Conservation (phyloP, 108 stramenopile genomes). For the Nitzschia sp. region DNA sequence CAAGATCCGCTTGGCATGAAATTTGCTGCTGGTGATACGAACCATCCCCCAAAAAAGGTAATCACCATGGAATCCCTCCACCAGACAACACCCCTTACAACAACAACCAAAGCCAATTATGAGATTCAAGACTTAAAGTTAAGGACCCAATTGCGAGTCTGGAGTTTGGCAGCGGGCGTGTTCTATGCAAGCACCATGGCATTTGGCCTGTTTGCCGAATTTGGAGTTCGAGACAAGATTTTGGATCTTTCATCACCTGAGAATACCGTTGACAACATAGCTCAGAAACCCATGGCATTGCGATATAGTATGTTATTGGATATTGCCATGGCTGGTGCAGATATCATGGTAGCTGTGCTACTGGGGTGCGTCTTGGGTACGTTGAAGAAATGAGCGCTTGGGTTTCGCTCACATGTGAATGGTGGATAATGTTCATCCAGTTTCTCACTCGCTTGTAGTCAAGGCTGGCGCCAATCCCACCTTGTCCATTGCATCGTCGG, state of each 20-base stretch:
- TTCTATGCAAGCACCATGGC: constrained; percentile 2
- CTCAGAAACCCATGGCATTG: not conserved
- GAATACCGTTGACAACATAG: constrained; percentile 7
- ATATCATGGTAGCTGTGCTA: constrained; percentile 5
- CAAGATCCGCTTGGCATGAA: too few species aligned
- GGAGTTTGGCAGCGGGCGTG: not conserved
- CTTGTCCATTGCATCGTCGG: not conserved
- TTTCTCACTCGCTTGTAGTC: not conserved
- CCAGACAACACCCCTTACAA: too few species aligned
- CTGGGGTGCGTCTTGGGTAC: not conserved
- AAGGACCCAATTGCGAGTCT: not conserved
- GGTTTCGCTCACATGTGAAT: not conserved
- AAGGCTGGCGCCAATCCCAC: not conserved
- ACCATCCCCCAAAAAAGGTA: too few species aligned
- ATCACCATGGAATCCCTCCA: too few species aligned
- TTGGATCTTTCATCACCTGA: not conserved
- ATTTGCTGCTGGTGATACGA: too few species aligned
- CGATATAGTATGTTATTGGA: constrained; percentile 6
- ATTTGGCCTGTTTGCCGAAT: constrained; percentile 9
- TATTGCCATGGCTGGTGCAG: constrained; percentile 2
- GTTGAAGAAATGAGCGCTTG: not conserved
- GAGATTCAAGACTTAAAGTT: too few species aligned
- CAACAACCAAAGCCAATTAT: too few species aligned
- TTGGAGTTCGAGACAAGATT: constrained; percentile 5
- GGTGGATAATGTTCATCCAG: not conserved